Evolutionary conservation across 2,329 filamentous ascomycete species (phyloP).

Genomic region (Aschersonia sp.): DNA sequence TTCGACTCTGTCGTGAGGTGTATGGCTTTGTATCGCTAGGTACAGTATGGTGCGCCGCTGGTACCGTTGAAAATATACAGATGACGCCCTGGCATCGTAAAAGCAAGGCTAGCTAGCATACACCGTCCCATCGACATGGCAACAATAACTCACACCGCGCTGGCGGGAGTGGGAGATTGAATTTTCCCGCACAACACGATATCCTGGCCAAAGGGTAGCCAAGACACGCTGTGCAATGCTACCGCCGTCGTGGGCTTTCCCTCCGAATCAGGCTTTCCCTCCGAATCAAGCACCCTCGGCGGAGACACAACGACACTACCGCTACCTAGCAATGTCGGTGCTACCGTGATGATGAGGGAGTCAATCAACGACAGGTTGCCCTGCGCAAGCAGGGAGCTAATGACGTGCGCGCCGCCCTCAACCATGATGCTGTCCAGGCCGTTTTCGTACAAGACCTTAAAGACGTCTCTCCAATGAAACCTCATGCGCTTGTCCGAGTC

Average conservation of each 20-base stretch:
- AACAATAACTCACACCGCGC: too few species aligned
- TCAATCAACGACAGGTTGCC: constrained; percentile 49
- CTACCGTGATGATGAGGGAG: constrained; percentile 76
- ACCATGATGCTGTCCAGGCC: constrained; percentile 75
- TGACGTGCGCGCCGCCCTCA: constrained; percentile 71
- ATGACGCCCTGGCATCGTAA: too few species aligned
- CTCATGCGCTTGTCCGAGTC: constrained; percentile 17
- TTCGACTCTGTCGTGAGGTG: too few species aligned
- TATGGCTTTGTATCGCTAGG: too few species aligned
- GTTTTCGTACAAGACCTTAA: constrained; percentile 40
- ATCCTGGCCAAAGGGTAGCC: constrained; percentile 71
- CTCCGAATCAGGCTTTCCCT: constrained; percentile 33
- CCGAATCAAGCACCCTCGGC: constrained; percentile 32
- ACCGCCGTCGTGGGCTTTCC: constrained; percentile 45
- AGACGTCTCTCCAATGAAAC: constrained; percentile 50
- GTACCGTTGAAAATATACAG: too few species aligned
- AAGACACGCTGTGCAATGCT: constrained; percentile 51
- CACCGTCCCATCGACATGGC: too few species aligned
- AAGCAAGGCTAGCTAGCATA: too few species aligned
- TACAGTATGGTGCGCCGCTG: too few species aligned
- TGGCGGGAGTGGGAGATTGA: neutral
- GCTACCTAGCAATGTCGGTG: constrained; percentile 77
- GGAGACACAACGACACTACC: constrained; percentile 73
- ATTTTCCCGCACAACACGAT: constrained; percentile 66
- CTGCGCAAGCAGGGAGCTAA: constrained; percentile 64